Conservation (phyloP, 1,139 yeast genomes). For the Saccharomyces hybrid region DNA sequence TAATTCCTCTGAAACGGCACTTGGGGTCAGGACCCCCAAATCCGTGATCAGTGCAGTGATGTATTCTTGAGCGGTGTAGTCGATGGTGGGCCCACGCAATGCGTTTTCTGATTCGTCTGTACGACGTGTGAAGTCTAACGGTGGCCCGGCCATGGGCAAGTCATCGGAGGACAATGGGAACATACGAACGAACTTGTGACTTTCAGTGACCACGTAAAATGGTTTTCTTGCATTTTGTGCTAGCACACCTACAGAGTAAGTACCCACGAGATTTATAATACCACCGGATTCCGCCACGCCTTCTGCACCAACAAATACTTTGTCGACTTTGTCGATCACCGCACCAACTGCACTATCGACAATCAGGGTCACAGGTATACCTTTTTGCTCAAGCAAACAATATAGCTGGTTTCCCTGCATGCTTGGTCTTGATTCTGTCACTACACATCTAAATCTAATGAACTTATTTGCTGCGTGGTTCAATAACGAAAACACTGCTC, state of each 20-base stretch:
- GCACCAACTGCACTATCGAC: conserved; percentile 94
- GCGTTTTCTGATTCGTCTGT: conserved; percentile 31
- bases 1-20: conserved; percentile 95
- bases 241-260: conserved; percentile 89
- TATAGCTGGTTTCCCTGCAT: conserved; percentile 77
- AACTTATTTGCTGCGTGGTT: conserved; percentile 65
- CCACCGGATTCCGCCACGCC: conserved; percentile 99
- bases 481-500: conserved; percentile 78
- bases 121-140: conserved; percentile 38
- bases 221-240: conserved; percentile 91
- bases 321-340: conserved; percentile 84
- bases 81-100: conserved; percentile 50
- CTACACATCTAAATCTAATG: conserved; percentile 80
- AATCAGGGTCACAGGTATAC: conserved; percentile 84
- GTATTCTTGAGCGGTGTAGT: conserved; percentile 92
- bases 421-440: conserved; percentile 88
- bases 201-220: conserved; percentile 87
- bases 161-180: conserved; percentile 94
- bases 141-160: conserved; percentile 55
- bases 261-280: conserved; percentile 89
- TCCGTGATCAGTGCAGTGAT: conserved; percentile 95
- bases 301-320: conserved; percentile 94
- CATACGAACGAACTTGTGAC: conserved; percentile 93
- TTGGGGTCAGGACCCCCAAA: conserved; percentile 91
- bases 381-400: conserved; percentile 55